A percentile compares a stretch with the other conserved stretches of the same genome.
These are phyloP conservation scores for Annulohypoxylon moriforme DNA, from an alignment of 495 filamentous ascomycete species.

Conservation along the genomic window DNA sequence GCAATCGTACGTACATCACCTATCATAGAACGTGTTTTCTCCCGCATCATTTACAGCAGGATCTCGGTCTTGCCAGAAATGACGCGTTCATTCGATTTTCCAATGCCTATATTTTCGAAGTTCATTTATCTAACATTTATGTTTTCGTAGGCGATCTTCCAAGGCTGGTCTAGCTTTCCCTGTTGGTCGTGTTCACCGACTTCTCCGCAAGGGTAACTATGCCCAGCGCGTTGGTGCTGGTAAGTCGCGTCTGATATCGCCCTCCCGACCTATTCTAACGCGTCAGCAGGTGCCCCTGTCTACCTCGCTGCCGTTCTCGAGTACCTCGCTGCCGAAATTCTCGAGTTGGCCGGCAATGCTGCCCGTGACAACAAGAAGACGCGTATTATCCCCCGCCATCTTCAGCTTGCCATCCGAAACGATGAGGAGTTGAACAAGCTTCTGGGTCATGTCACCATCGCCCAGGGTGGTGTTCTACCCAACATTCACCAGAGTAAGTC, in stretches of 20 bases:
- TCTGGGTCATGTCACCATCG: slow-evolving; percentile 97
- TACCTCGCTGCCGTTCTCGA: slow-evolving; percentile 98
- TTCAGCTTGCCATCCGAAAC: slow-evolving; percentile 99
- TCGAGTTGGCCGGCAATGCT: slow-evolving; percentile 98
- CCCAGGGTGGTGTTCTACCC: slow-evolving; percentile 98
- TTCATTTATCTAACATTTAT: slow-evolving; percentile 43
- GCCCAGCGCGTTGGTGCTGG: slow-evolving; percentile 98
- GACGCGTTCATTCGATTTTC: slow-evolving; percentile 7
- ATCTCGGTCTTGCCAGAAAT: background rate
- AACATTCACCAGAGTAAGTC: slow-evolving; percentile 97
- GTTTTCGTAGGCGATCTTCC: slow-evolving; percentile 82
- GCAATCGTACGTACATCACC: slow-evolving; percentile 97
- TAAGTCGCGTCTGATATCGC: slow-evolving; percentile 51
- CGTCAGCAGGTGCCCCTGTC: slow-evolving; percentile 81
- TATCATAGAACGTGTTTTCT: too few relatives aligned
- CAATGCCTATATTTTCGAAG: background rate
- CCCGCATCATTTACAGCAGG: too few relatives aligned
- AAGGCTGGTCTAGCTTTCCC: slow-evolving; percentile 99
- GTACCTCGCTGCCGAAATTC: slow-evolving; percentile 98
- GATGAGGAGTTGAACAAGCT: slow-evolving; percentile 99
- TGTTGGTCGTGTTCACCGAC: slow-evolving; percentile 99
- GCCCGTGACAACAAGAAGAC: slow-evolving; percentile 99
- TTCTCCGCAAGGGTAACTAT: slow-evolving; percentile 99
- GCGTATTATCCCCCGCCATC: slow-evolving; percentile 98
- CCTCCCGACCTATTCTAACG: slow-evolving; percentile 47